Base-by-base conservation (phyloP, 2,329 filamentous ascomycete genomes). In the Neocatenulostroma microsporum region DNA sequence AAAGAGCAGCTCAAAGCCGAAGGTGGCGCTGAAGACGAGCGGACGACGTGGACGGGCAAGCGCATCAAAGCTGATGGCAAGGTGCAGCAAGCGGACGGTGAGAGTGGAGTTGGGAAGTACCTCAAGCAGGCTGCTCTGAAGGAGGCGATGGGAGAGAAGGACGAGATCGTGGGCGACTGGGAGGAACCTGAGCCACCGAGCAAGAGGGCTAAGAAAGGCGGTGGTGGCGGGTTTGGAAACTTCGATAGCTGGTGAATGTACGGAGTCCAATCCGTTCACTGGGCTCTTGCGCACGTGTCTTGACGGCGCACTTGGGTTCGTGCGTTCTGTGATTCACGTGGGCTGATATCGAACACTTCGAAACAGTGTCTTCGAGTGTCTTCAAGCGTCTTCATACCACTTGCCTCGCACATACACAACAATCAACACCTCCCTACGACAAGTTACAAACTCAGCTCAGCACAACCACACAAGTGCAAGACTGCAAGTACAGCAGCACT, bases 41-140 rank as follows among this genome's bases (percentile, higher is more conserved):
- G 76, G 57, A 81, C 84, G 2, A 98, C 91, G 3, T 98, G 91
- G 91, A 96, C 91, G 3, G 91, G 91, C 3, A 98, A 96, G 66
- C 71, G 88, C 26, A 77, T 98, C 33, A 70, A 87, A 18, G 72
- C 68, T 2, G 76, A 82, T 51, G 82, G 78, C 1, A 76, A 69
- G 0, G 67, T 77, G 2, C 49, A 55, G 17, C 45, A 48, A 13
- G 63, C 62, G 4, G 77, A 78, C 10, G 62, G 55, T 5, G 20
- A 51, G 2, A 44, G 47, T n/a, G 68, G 68, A 3, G 72, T 81
- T 8, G 91, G 89, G 6, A 95, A 89, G 61, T 96, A 96, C 58
- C 62, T 98, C 34, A 82, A 84, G 56, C 70, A 72, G 12, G 62
- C 61, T 28, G 62, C 60, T 25, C 54, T 63, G 26, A 48, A 47